Evolutionary conservation across 768 basidiomycete genomes (phyloP).

Genomic region (Russula lepida): DNA sequence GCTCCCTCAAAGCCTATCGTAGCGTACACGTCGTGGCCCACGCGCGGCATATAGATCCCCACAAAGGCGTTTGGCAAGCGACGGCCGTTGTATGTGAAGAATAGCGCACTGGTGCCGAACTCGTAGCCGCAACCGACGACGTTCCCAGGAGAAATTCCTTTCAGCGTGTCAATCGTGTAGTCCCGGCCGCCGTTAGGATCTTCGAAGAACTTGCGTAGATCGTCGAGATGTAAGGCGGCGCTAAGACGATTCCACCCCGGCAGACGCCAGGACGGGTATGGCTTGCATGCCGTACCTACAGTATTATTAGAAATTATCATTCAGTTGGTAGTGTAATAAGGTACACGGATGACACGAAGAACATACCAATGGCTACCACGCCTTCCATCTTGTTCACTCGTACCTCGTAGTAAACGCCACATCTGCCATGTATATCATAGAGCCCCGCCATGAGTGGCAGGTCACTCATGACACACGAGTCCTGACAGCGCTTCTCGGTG

Average conservation of each 20-base stretch:
- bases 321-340: not conserved
- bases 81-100: slow-evolving; percentile 58
- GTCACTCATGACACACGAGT: slow-evolving; percentile 49
- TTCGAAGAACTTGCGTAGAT: slow-evolving; percentile 66
- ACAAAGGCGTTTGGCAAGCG: slow-evolving; percentile 49
- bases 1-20: slow-evolving; percentile 51
- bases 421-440: slow-evolving; percentile 46
- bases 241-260: slow-evolving; percentile 68
- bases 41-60: slow-evolving; percentile 49
- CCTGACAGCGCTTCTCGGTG: slow-evolving; percentile 37
- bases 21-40: slow-evolving; percentile 50
- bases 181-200: slow-evolving; percentile 57
- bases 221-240: slow-evolving; percentile 59
- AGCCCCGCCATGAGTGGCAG: slow-evolving; percentile 53
- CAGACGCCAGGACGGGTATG: slow-evolving; percentile 56
- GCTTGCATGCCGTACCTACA: slow-evolving; percentile 53
- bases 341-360: too few relatives aligned
- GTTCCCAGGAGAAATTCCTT: slow-evolving; percentile 37
- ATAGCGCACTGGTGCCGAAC: slow-evolving; percentile 42
- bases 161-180: slow-evolving; percentile 28
- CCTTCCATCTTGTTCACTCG: slow-evolving; percentile 50
- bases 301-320: not conserved
- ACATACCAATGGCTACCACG: slow-evolving; percentile 50
- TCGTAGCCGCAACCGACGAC: slow-evolving; percentile 59
- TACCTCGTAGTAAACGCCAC: slow-evolving; percentile 59